Evolutionary conservation across 306 rosid species (phyloP).

Genomic region (Lathyrus aphaca): DNA sequence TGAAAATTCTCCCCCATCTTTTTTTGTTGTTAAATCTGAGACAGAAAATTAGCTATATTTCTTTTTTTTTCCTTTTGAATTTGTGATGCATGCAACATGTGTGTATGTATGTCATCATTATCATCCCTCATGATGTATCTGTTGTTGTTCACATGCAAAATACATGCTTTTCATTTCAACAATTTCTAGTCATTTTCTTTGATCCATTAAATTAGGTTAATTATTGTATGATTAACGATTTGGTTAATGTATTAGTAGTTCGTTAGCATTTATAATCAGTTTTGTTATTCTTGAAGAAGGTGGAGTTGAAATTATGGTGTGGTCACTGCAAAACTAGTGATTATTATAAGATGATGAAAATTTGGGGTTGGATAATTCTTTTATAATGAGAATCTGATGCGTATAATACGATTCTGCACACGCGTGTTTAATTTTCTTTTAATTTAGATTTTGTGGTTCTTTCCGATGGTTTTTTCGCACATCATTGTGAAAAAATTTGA

Average conservation of each 20-base stretch:
- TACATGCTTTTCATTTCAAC: slow-evolving; percentile 39
- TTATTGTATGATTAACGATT: not conserved
- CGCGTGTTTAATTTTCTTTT: not conserved
- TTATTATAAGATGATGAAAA: not conserved
- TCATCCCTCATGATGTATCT: slow-evolving; percentile 33
- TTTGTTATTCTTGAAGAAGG: too few species aligned
- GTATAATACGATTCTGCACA: not conserved
- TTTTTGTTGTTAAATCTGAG: not conserved
- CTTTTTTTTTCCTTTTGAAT: not conserved
- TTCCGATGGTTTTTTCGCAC: not conserved
- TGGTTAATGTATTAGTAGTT: too few species aligned
- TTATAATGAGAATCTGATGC: not conserved
- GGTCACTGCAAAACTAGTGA: not conserved
- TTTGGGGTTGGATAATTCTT: not conserved
- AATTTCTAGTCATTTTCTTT: slow-evolving; percentile 3
- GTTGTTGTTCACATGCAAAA: slow-evolving; percentile 33
- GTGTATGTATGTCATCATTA: slow-evolving; percentile 30
- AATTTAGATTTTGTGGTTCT: not conserved
- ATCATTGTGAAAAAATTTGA: not conserved
- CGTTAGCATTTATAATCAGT: not conserved
- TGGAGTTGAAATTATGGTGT: too few species aligned
- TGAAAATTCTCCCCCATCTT: slow-evolving; percentile 9
- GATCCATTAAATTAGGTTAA: not conserved
- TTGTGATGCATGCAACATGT: slow-evolving; percentile 46
- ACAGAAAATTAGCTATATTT: slow-evolving; percentile 1